These are phyloP conservation scores for Auriscalpium vulgare DNA, from an alignment of 768 basidiomycete species.

Conservation along the genomic window DNA sequence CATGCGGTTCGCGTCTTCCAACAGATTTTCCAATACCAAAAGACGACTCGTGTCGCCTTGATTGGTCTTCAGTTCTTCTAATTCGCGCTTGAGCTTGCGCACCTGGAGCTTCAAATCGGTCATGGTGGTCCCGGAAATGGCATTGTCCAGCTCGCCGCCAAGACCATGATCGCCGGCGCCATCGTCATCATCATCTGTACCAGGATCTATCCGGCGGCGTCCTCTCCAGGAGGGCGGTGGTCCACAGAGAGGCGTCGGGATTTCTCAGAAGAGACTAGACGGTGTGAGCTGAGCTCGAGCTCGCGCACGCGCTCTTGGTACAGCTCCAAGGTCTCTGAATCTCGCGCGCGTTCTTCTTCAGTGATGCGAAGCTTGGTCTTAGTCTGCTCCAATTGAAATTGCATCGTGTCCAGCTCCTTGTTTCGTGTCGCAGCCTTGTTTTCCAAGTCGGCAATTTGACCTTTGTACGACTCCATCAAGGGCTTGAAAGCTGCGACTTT, in stretches of 20 bases:
- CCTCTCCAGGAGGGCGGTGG: conserved; percentile 34
- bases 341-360: conserved; percentile 62
- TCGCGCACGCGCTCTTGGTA: conserved; percentile 90
- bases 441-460: conserved; percentile 77
- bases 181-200: conserved; percentile 30
- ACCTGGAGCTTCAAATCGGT: conserved; percentile 89
- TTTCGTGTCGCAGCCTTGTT: conserved; percentile 52
- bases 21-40: conserved; percentile 81
- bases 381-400: conserved; percentile 71
- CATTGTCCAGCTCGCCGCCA: conserved; percentile 83
- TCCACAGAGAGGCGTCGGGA: conserved; percentile 7
- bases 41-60: conserved; percentile 70
- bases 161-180: conserved; percentile 48
- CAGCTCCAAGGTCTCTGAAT: conserved; percentile 78
- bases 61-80: conserved; percentile 66
- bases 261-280: conserved; percentile 31
- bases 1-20: conserved; percentile 88
- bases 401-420: conserved; percentile 65
- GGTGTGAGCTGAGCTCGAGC: conserved; percentile 63
- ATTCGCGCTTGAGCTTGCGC: conserved; percentile 70
- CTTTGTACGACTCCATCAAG: conserved; percentile 88
- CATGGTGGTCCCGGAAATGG: conserved; percentile 76
- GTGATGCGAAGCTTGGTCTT: conserved; percentile 61
- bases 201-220: conserved; percentile 27
- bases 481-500: conserved; percentile 83